Evolutionary conservation across 2,329 filamentous ascomycete genomes (phyloP), one percentile per base, ranked within the genome.

Genomic region (Camillea tinctor): DNA sequence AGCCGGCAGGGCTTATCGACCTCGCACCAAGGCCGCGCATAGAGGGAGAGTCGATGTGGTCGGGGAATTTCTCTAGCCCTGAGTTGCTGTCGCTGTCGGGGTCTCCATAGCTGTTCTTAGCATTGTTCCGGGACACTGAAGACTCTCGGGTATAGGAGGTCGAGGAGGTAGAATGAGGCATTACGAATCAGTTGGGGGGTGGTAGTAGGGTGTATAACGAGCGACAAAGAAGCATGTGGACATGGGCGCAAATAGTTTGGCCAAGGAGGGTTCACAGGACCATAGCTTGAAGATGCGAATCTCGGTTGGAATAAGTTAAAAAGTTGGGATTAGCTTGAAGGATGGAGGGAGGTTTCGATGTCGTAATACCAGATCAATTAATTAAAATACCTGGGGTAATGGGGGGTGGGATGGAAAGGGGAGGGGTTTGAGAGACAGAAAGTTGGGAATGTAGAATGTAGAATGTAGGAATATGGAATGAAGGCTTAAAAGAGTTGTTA

Each of bases 51-150:
- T 74, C 72, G 65, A 74, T 67, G 55, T 73, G 71, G 50, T 74
- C 72, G 52, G 72, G 72, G 54, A 74, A 74, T 50, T 74, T 74
- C 65, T 74, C 72, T 53, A 73, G 68, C 22, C 72, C 72, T 22
- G 70, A 69, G 55, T 66, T 63, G 51, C 60, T 15, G 9, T 72
- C 69, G 54, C 55, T 61, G 20, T 72, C 71, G 44, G 54, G 60
- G 24, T 69, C 68, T 50, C 62, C 68, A 13, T 62, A 44, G 54
- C 59, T n/a, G n/a, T n/a, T 61, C 63, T 73, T 73, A 54, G 65
- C 51, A 54, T 57, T 65, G 48, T 69, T 66, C 63, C 72, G 69
- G 55, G 72, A 66, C 54, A 73, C 58, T 22, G 72, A 74, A 11
- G 70, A 65, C 7, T 73, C 72, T 58, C 70, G 69, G 57, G 67